These are phyloP conservation scores for Calonectria fujianensis DNA, from an alignment of 2,329 filamentous ascomycete genomes.

Conservation along the genomic window DNA sequence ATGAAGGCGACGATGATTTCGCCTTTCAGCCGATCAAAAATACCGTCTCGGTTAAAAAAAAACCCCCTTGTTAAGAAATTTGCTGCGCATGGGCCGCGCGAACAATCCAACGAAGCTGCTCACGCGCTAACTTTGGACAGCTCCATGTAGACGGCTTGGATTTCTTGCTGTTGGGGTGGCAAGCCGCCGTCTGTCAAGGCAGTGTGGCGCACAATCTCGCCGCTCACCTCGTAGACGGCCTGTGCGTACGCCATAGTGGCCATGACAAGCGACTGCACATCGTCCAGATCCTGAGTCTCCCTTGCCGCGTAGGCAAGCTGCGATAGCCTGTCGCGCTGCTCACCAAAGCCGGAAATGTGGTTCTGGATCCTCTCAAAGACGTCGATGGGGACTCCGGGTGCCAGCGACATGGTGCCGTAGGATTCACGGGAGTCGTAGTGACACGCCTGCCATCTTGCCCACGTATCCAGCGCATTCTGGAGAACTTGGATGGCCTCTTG, in stretches of 20 bases:
- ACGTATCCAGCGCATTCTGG: background rate
- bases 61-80: background rate
- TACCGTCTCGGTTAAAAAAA: too few species aligned
- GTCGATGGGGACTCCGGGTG: background rate
- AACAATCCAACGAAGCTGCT: background rate
- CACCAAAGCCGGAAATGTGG: background rate
- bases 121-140: background rate
- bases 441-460: background rate
- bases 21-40: background rate
- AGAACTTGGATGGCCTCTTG: background rate
- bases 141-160: background rate
- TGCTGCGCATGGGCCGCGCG: background rate
- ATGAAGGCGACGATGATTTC: background rate
- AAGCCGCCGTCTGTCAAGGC: background rate
- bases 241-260: slow-evolving; percentile 11
- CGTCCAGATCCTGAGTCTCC: background rate
- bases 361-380: slow-evolving; percentile 1
- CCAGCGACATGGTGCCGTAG: background rate
- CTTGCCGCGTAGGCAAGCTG: background rate
- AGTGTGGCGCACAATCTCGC: background rate
- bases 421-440: slow-evolving; percentile 8
- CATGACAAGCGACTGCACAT: background rate
- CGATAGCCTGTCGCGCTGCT: slow-evolving; percentile 6
- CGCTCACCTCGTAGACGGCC: slow-evolving; percentile 13
- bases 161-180: background rate